phyloP scores from a whole-genome alignment of 371 early-diverging fungal genomes.

The Umbelopsis sp. region DNA sequence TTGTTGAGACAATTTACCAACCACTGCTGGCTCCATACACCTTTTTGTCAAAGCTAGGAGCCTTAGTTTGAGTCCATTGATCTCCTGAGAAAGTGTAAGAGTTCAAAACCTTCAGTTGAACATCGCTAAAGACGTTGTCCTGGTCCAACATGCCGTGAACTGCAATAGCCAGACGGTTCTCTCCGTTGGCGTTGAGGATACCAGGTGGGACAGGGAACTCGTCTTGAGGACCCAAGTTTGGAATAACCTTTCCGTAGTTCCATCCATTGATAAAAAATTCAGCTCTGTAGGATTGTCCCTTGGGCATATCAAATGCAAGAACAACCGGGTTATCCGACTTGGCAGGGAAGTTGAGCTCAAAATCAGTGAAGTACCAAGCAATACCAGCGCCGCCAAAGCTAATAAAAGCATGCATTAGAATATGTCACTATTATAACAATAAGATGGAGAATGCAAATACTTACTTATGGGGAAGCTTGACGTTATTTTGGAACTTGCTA shows the following conservation, averaged over 20 bases:
- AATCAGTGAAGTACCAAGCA: constrained; percentile 19
- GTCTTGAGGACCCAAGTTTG: constrained; percentile 12
- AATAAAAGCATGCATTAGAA: not conserved
- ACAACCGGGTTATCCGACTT: constrained; percentile 16
- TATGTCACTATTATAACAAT: no score
- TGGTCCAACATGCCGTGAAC: constrained; percentile 14
- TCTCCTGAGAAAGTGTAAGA: constrained; percentile 18
- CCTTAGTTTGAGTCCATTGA: constrained; percentile 8
- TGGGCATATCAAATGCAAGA: constrained; percentile 9
- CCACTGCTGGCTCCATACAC: constrained; percentile 17
- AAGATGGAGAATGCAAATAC: not conserved
- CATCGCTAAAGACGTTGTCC: constrained; percentile 12
- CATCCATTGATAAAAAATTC: constrained; percentile 20
- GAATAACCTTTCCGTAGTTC: constrained; percentile 20
- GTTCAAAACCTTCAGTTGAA: constrained; percentile 11
- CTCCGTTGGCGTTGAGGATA: constrained; percentile 19
- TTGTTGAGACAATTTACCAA: constrained; percentile 6
- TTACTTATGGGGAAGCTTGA: constrained; percentile 13
- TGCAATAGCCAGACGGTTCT: constrained; percentile 18
- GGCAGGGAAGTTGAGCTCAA: constrained; percentile 12
- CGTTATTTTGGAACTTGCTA: constrained; percentile 8
- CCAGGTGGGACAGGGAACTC: constrained; percentile 21
- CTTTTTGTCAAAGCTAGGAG: constrained; percentile 18
- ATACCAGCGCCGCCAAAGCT: constrained; percentile 18
- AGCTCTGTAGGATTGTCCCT: constrained; percentile 16